Evolutionary conservation across 2,329 filamentous ascomycete species (phyloP), one percentile per base, ranked within the genome.

Genomic region (Aspergillus quadrilineatus): DNA sequence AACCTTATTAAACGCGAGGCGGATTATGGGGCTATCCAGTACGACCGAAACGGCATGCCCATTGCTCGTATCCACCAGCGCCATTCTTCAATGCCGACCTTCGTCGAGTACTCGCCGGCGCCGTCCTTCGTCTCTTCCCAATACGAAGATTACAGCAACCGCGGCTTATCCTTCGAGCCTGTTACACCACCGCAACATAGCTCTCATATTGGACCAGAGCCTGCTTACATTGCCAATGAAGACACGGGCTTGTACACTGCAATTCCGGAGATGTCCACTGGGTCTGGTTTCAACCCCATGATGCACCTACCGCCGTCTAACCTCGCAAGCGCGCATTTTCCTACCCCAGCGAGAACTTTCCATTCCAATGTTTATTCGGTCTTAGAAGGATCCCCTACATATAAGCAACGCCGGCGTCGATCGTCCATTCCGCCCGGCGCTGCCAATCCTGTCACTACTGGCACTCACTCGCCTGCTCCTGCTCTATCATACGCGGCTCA

Each of bases 41-140:
- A 95, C 79, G 94, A 95, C 75, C 90, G 94, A 70, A 95, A 94
- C 69, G 91, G 91, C 66, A 87, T 96, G 55, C 90, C 92, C 1
- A 83, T 97, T 62, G 82, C 85, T 41, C 89, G 92, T 69, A 81
- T 88, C 51, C 92, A 96, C 77, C 90, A 96, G 74, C 89, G 94
- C 56, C 93, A 97, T 77, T 89, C 92, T 60, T 99, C 94, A n/a
- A 97, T 99, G 92, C 94, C 94, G 49, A 89, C 92, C 17, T 99
- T 96, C 73, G 88, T 97, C 74, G 94, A 99, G 76, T 99, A 97
- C 80, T 99, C 94, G 14, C 94, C 94, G 52, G 94, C 94, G 0
- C 94, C 94, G 2, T 97, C 94, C 1, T 97, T 97, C 69, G 92
- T 96, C 51, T 97, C 94, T n/a, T 97, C 94, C 1, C 92, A 97